Evolutionary conservation across 1,139 yeast genomes (phyloP), one percentile per base, ranked within the genome.

Genomic region (Nakaseomyces nivariensis): DNA sequence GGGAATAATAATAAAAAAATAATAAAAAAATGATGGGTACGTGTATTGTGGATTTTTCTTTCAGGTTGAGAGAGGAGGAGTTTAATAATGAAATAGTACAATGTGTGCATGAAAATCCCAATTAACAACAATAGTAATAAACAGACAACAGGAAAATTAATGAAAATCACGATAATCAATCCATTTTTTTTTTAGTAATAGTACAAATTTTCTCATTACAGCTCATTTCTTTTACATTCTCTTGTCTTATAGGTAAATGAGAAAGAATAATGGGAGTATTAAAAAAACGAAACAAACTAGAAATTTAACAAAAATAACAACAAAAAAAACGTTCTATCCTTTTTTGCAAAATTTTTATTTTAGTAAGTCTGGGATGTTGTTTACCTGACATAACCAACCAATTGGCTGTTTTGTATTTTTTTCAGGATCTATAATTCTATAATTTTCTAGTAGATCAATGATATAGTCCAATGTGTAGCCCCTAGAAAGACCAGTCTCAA

Each of bases 361-460:
- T 22, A 60, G 49, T 13, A 53, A 48, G 13, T 58, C 62, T 29
- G 68, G 69, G 22, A 65, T 63, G 49, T 64, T 63, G 17, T 61
- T 59, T 3, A 67, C 64, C 45, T 67, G 70, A 43, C 71, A 68
- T 38, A 70, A 54, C 74, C 74, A 70, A 8, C 74, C 73, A 25
- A 70, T 69, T 1, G 74, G 72, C 47, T 68, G 72, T 51, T 69
- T 68, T 33, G 62, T 49, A 38, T 64, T 64, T 47, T 64, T 67
- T 10, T 60, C 65, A 13, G 64, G 57, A 52, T 68, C 71, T 33
- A 61, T 55, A 46, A 49, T 56, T 49, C 75, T 60, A 36, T 56
- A 63, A 27, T 68, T 67, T 54, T 71, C 75, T 43, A 71, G 51
- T 22, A 68, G 49, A 22, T 65, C 60, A 27, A 71, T 60, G 32